phyloP scores from a whole-genome alignment of 768 basidiomycete species.

The Sarcodon aspratus region DNA sequence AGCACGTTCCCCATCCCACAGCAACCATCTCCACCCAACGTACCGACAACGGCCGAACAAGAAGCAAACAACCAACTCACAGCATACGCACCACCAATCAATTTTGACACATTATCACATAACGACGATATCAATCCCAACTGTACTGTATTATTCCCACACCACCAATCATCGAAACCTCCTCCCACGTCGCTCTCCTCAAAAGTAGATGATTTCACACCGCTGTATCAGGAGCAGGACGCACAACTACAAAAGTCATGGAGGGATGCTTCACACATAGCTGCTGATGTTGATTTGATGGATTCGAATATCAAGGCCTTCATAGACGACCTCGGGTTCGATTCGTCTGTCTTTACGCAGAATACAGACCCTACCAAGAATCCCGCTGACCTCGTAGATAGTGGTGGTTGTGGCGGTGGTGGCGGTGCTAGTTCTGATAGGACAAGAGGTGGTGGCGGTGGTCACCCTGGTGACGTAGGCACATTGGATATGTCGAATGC shows the following conservation, averaged over 20 bases:
- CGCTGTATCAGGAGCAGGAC: conserved; percentile 21
- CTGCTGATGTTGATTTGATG: conserved; percentile 61
- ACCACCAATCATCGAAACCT: conserved; percentile 7
- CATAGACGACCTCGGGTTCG: conserved; percentile 60
- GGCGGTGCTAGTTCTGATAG: neutral
- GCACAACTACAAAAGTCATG: conserved; percentile 44
- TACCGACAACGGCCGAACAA: neutral
- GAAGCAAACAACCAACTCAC: conserved; percentile 1
- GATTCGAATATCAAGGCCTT: conserved; percentile 59
- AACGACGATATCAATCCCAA: conserved; percentile 4
- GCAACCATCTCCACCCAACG: neutral
- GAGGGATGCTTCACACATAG: conserved; percentile 51
- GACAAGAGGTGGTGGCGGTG: neutral
- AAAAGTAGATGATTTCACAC: conserved; percentile 15
- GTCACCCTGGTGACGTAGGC: neutral
- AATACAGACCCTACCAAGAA: neutral
- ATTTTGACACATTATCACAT: conserved; percentile 1
- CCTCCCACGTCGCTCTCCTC: conserved; percentile 2
- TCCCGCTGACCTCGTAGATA: neutral
- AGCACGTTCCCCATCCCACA: conserved; percentile 7
- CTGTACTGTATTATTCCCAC: conserved; percentile 8
- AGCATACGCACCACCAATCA: conserved; percentile 5
- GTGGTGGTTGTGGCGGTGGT: neutral
- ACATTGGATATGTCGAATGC: neutral
- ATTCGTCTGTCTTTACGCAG: conserved; percentile 26